Evolutionary conservation across 1,139 yeast genomes (phyloP), one percentile per base, ranked within the genome.

Genomic region (Blastobotrys elegans): DNA sequence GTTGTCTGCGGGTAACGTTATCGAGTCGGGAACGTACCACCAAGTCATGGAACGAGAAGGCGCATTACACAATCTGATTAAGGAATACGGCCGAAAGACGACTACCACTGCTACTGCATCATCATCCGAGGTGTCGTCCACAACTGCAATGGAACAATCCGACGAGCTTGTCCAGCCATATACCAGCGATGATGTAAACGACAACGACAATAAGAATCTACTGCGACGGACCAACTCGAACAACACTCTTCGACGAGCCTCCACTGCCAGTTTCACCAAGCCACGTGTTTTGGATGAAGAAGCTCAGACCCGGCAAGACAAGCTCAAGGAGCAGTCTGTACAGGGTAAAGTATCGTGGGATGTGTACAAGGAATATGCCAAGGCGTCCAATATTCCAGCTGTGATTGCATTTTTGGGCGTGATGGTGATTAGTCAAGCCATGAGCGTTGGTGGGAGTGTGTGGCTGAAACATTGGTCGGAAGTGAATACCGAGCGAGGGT

Each of bases 401-500:
- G 96, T 90, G 16, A 33, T 71, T 0, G 56, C 82, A 2, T 81
- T 82, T 61, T 61, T 87, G 49, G 48, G 64, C 11, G 55, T 68
- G 45, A 51, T 67, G 38, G 60, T 83, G 18, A 43, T 70, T 5
- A 75, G 89, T 1, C 84, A 82, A 76, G 69, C 77, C 18, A 64
- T 85, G 40, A 76, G 80, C 49, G 86, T 82, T 39, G 66, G 70
- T 43, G 76, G 90, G 39, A 88, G 83, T 62, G 77, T 92, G 46
- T 92, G 98, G 98, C 78, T 92, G 61, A 92, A 92, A 65, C 90
- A 88, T 64, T 94, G 98, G 98, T 88, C 97, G 8, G 98, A 92
- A 63, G 79, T 84, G 32, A 92, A 92, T 63, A 75, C 89, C 3
- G 70, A 66, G 40, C 64, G 70, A 39, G 94, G 92, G 21, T 71